These are phyloP conservation scores for Cicer chorassanicum DNA, from an alignment of 306 rosid species.

Conservation along the genomic window DNA sequence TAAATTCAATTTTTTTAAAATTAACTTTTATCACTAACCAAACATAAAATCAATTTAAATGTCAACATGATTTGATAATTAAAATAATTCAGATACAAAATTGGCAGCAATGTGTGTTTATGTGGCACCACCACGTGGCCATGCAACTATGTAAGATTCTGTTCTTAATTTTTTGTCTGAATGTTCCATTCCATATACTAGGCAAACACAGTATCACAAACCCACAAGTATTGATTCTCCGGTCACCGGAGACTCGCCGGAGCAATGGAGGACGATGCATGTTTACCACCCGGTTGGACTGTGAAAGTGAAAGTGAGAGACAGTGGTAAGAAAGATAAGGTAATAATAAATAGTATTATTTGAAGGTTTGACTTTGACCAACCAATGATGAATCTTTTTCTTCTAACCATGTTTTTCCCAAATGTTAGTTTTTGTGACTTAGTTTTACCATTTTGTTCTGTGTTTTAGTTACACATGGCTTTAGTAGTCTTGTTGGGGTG, in stretches of 20 bases:
- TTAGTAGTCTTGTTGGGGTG: not conserved
- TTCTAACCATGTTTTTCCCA: not conserved
- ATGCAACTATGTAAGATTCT: not conserved
- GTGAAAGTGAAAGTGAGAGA: constrained; percentile 61
- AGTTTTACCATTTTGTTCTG: constrained; percentile 3
- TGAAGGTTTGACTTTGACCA: constrained; percentile 10
- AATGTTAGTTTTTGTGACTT: constrained; percentile 49
- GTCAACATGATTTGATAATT: no score
- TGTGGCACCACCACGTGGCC: not conserved
- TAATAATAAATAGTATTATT: constrained; percentile 37
- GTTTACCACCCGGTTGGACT: constrained; percentile 78
- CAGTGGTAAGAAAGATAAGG: constrained; percentile 77
- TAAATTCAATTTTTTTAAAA: no score
- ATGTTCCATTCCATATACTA: not conserved
- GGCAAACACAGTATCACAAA: not conserved
- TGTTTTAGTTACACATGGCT: not conserved
- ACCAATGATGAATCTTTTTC: not conserved
- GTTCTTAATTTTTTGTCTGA: not conserved
- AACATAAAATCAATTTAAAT: no score
- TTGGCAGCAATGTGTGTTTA: not conserved
- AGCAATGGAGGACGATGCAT: constrained; percentile 60
- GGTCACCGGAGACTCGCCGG: constrained; percentile 27
- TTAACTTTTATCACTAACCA: no score
- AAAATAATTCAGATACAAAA: no score
- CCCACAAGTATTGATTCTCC: not conserved